Percentiles rank a stretch among this genome's conserved stretches.
phyloP scores from a whole-genome alignment of 495 filamentous ascomycete species.

The Podospora pseudoanserina region DNA sequence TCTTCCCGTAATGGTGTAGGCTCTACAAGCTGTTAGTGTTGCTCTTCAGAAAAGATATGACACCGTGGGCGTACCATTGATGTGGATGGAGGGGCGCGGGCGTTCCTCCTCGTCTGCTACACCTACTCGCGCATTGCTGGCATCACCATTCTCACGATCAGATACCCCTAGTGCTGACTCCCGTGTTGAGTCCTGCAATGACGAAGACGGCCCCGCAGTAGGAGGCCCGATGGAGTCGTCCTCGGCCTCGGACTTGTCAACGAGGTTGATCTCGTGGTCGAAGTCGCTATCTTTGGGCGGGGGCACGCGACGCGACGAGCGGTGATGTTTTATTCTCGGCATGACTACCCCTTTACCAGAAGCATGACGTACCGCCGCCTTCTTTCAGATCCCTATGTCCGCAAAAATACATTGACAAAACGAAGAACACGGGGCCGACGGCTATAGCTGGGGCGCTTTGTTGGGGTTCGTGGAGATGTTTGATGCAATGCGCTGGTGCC shows the following conservation, averaged over 20 bases:
- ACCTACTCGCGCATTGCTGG: background rate
- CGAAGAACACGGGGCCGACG: background rate
- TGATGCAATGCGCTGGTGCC: background rate
- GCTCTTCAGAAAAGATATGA: background rate
- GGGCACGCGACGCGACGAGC: conserved; percentile 46
- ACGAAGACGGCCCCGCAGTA: conserved; percentile 10
- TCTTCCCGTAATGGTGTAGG: conserved; percentile 15
- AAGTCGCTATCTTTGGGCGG: conserved; percentile 52
- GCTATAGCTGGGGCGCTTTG: background rate
- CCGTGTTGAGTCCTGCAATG: conserved; percentile 4
- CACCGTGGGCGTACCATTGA: conserved; percentile 17
- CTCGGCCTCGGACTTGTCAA: conserved; percentile 42
- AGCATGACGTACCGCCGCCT: background rate
- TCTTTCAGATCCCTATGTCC: conserved; percentile 2
- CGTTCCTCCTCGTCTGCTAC: background rate
- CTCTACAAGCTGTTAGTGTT: conserved; percentile 8
- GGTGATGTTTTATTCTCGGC: conserved; percentile 42
- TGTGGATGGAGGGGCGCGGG: conserved; percentile 18
- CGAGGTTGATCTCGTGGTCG: conserved; percentile 59
- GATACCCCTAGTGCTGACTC: background rate
- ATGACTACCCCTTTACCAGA: conserved; percentile 30
- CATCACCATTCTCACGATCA: conserved; percentile 6
- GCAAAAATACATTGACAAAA: conserved; percentile 8
- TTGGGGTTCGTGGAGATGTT: background rate
- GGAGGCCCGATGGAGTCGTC: conserved; percentile 7